These are phyloP conservation scores for Psilocybe mexicana DNA, from an alignment of 1,284 basidiomycete species.

Conservation along the genomic window DNA sequence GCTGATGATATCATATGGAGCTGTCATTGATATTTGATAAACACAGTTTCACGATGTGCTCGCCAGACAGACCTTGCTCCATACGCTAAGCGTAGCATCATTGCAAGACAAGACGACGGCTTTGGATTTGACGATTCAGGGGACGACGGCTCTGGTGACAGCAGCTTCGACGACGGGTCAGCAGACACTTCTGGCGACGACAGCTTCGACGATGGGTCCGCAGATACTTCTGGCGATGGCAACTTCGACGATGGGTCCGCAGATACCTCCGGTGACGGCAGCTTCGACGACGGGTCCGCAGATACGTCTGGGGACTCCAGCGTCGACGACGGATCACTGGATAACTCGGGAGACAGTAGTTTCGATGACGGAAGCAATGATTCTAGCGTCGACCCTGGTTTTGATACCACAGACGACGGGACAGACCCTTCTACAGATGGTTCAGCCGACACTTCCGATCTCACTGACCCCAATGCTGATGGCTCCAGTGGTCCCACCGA, in stretches of 20 bases:
- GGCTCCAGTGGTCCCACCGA: constrained; percentile 7
- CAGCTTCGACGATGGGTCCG: too few relatives aligned
- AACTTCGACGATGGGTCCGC: too few relatives aligned
- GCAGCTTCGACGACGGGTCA: too few relatives aligned
- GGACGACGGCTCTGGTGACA: too few relatives aligned
- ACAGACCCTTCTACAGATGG: constrained; percentile 3
- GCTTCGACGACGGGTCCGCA: too few relatives aligned
- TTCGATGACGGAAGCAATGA: constrained; percentile 4
- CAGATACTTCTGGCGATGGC: too few relatives aligned
- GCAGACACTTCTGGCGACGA: too few relatives aligned
- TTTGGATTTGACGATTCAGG: constrained; percentile 6
- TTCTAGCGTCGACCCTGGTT: not conserved
- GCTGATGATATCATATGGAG: not conserved
- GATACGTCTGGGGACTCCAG: not conserved
- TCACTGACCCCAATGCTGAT: too few relatives aligned
- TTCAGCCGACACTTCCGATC: not conserved
- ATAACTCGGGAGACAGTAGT: constrained; percentile 1
- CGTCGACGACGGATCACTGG: not conserved
- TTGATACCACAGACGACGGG: constrained; percentile 4
- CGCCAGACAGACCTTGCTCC: constrained; percentile 16
- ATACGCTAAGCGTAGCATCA: constrained; percentile 12
- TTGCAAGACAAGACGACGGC: constrained; percentile 18
- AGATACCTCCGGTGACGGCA: too few relatives aligned
- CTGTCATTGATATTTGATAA: not conserved
- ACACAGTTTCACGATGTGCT: constrained; percentile 15